Percentiles rank a stretch among this genome's conserved stretches.
Evolutionary conservation across 169 alveolate genomes (phyloP).

Genomic region (Amoebophrya sp.): DNA sequence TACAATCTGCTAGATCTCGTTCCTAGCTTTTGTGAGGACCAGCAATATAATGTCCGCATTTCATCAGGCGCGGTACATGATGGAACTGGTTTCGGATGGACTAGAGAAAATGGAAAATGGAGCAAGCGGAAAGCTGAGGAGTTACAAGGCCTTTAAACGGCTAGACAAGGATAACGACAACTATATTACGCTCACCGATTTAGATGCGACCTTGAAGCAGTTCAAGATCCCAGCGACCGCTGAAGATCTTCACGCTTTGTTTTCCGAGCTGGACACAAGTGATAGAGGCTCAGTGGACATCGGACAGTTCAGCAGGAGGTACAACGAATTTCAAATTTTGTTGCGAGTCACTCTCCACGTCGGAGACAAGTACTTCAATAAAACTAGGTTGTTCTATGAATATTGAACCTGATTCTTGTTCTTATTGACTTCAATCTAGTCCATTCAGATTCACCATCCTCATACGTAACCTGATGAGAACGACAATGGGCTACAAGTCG

Average conservation of each 20-base stretch:
- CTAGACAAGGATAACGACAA: not conserved
- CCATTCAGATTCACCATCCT: too few species aligned
- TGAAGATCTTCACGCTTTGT: not conserved
- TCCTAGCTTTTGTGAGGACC: too few species aligned
- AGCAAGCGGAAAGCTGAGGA: not conserved
- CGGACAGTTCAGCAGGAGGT: not conserved
- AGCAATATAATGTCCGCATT: too few species aligned
- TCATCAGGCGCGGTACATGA: not conserved
- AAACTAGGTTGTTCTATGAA: too few species aligned
- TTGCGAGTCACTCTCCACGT: too few species aligned
- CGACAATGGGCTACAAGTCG: too few species aligned
- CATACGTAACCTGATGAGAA: too few species aligned
- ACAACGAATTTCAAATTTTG: too few species aligned
- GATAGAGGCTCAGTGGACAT: not conserved
- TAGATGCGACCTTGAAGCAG: not conserved
- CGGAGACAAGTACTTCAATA: too few species aligned
- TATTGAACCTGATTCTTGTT: too few species aligned
- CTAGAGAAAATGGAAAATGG: not conserved
- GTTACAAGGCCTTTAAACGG: not conserved
- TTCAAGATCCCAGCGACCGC: not conserved
- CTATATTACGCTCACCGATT: not conserved
- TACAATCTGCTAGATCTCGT: not conserved
- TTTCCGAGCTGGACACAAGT: not conserved
- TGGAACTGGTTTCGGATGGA: conserved; percentile 13
- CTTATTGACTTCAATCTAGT: too few species aligned